Conservation (phyloP, 2,329 filamentous ascomycete genomes). For the Pseudopithomyces maydicus region DNA sequence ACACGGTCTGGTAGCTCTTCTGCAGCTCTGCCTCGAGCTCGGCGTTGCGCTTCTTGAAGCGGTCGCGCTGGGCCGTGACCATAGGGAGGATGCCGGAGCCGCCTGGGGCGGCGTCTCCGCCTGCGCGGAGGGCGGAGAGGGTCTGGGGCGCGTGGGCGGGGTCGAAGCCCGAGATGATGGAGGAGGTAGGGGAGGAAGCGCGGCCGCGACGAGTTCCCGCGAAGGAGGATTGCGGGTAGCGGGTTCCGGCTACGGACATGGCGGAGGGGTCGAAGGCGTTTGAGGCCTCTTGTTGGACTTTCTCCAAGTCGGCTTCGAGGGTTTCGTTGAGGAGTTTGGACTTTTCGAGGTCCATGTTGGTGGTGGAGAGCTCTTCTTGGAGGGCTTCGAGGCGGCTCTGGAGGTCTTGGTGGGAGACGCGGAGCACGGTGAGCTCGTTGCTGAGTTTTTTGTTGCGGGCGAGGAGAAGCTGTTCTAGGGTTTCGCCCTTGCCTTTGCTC, state of each 20-base stretch:
- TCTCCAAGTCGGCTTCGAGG: slow-evolving; percentile 88
- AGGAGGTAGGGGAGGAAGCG: slow-evolving; percentile 84
- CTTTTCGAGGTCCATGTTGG: slow-evolving; percentile 85
- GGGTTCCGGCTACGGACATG: slow-evolving; percentile 89
- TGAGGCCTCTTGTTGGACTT: slow-evolving; percentile 80
- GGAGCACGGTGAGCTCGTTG: slow-evolving; percentile 88
- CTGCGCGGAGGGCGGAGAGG: slow-evolving; percentile 65
- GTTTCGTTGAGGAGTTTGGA: slow-evolving; percentile 84
- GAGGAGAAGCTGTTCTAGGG: slow-evolving; percentile 86
- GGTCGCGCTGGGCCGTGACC: slow-evolving; percentile 96
- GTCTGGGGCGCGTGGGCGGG: slow-evolving; percentile 39
- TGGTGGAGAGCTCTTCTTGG: slow-evolving; percentile 81
- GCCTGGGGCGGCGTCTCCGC: slow-evolving; percentile 73
- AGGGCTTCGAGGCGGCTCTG: slow-evolving; percentile 78
- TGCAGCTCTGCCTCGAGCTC: slow-evolving; percentile 91
- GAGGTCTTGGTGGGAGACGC: slow-evolving; percentile 92
- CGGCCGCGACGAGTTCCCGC: slow-evolving; percentile 63
- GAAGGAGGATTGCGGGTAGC: slow-evolving; percentile 70
- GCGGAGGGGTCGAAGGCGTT: slow-evolving; percentile 83
- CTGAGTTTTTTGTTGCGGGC: slow-evolving; percentile 95
- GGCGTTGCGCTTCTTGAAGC: slow-evolving; percentile 94
- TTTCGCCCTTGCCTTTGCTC: slow-evolving; percentile 71
- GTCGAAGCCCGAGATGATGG: slow-evolving; percentile 97
- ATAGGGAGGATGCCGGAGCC: slow-evolving; percentile 93
- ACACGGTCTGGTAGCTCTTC: slow-evolving; percentile 79